phyloP scores from a whole-genome alignment of 805 yeast genomes.

The Cyberlindnera misumaiensis region DNA sequence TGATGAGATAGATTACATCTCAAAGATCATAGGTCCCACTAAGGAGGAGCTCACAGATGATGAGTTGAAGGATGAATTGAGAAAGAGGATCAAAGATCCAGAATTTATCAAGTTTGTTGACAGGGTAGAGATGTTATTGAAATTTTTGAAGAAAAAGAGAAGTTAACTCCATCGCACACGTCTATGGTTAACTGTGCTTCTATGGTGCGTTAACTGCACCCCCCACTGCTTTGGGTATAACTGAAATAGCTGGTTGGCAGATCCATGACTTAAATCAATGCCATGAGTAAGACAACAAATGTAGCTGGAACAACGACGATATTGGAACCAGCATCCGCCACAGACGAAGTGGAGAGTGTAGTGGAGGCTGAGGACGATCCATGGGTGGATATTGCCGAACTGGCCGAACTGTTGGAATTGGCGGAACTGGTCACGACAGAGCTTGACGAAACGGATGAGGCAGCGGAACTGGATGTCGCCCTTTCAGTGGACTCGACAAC shows the following conservation, averaged over 20 bases:
- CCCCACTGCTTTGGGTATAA: too few relatives aligned
- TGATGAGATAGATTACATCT: too few relatives aligned
- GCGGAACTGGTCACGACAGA: conserved; percentile 7
- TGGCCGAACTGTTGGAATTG: background rate
- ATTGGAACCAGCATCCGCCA: too few relatives aligned
- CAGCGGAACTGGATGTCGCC: background rate
- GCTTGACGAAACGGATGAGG: conserved; percentile 9
- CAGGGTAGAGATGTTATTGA: conserved; percentile 16
- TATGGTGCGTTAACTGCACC: too few relatives aligned
- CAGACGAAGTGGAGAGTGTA: too few relatives aligned
- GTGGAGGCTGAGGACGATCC: too few relatives aligned
- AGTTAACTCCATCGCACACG: too few relatives aligned
- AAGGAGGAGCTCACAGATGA: conserved; percentile 11
- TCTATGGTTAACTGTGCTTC: too few relatives aligned
- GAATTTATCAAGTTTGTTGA: conserved; percentile 21
- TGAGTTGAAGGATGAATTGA: conserved; percentile 13
- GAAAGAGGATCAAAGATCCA: conserved; percentile 18
- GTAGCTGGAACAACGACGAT: background rate
- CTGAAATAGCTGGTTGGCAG: too few relatives aligned
- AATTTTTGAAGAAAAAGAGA: conserved; percentile 8
- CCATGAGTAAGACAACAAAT: background rate
- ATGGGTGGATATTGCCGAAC: background rate
- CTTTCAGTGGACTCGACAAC: background rate
- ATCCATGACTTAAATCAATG: too few relatives aligned
- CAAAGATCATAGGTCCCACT: too few relatives aligned